Evolutionary conservation across 1,139 yeast genomes (phyloP).

Genomic region (Debaryomyces fabryi): DNA sequence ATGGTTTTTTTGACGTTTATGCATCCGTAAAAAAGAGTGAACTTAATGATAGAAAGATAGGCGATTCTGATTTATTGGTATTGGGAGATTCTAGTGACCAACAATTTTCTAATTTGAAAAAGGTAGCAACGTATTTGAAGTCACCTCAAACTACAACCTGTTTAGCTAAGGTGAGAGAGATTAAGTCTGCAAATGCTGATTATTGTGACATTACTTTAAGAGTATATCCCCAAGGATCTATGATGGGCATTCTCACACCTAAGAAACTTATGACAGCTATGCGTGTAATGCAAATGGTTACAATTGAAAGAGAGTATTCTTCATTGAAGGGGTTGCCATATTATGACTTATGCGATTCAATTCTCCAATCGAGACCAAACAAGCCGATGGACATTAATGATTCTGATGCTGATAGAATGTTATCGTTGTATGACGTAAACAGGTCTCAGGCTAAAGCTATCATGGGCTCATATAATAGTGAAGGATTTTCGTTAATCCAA

Average conservation of each 20-base stretch:
- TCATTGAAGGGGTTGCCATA: constrained; percentile 80
- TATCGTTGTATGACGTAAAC: constrained; percentile 63
- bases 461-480: constrained; percentile 62
- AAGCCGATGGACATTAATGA: constrained; percentile 37
- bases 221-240: constrained; percentile 53
- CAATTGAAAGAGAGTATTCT: constrained; percentile 90
- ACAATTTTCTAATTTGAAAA: constrained; percentile 10
- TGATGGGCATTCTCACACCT: constrained; percentile 62
- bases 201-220: constrained; percentile 74
- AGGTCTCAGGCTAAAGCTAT: constrained; percentile 91
- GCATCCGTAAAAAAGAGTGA: constrained; percentile 65
- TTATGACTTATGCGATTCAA: constrained; percentile 69
- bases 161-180: constrained; percentile 75
- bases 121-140: constrained; percentile 28
- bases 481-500: constrained; percentile 89
- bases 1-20: constrained; percentile 85
- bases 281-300: constrained; percentile 82
- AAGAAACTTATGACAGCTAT: constrained; percentile 65
- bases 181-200: constrained; percentile 66
- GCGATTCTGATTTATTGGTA: constrained; percentile 80
- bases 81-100: constrained; percentile 51
- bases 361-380: constrained; percentile 67
- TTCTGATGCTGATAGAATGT: constrained; percentile 40
- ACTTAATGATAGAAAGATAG: constrained; percentile 54
- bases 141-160: constrained; percentile 47